A percentile compares a stretch with the other conserved stretches of the same genome.
Evolutionary conservation across 2,329 filamentous ascomycete species (phyloP).

Genomic region (Macroventuria anomochaeta): DNA sequence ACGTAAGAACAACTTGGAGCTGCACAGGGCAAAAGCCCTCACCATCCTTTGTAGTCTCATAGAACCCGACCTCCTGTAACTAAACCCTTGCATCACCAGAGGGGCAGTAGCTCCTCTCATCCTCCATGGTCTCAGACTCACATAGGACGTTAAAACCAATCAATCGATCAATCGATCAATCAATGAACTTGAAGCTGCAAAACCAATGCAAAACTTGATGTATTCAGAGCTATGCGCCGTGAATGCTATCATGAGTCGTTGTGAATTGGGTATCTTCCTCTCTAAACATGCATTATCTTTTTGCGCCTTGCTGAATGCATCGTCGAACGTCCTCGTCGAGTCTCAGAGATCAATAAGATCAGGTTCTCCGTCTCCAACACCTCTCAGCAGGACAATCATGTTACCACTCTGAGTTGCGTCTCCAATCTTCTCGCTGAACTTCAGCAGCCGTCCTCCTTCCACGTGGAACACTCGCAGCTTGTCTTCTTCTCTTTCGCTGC

Average conservation of each 20-base stretch:
- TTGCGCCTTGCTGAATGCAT: not conserved
- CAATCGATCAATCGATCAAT: too few species aligned
- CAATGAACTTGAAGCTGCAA: too few species aligned
- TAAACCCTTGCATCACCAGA: too few species aligned
- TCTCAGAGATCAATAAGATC: conserved; percentile 67
- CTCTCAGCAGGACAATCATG: conserved; percentile 85
- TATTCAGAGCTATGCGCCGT: not conserved
- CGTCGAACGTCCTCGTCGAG: not conserved
- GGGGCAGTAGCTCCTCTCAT: too few species aligned
- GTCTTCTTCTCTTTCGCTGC: conserved; percentile 75
- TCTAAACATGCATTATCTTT: not conserved
- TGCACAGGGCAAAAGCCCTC: too few species aligned
- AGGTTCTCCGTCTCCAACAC: conserved; percentile 78
- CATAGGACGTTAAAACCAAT: too few species aligned
- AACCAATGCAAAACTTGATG: not conserved
- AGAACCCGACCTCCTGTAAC: too few species aligned
- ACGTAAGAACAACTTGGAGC: too few species aligned
- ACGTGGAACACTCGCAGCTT: conserved; percentile 90
- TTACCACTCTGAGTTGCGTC: conserved; percentile 77
- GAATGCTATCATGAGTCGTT: not conserved
- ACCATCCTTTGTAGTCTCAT: too few species aligned
- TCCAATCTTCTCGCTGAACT: conserved; percentile 87
- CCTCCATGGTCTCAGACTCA: too few species aligned
- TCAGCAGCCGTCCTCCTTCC: conserved; percentile 83
- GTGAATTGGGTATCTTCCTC: conserved; percentile 24